Evolutionary conservation across 768 basidiomycete genomes (phyloP), one percentile per base, ranked within the genome.

Genomic region (Scleroderma citrinum): DNA sequence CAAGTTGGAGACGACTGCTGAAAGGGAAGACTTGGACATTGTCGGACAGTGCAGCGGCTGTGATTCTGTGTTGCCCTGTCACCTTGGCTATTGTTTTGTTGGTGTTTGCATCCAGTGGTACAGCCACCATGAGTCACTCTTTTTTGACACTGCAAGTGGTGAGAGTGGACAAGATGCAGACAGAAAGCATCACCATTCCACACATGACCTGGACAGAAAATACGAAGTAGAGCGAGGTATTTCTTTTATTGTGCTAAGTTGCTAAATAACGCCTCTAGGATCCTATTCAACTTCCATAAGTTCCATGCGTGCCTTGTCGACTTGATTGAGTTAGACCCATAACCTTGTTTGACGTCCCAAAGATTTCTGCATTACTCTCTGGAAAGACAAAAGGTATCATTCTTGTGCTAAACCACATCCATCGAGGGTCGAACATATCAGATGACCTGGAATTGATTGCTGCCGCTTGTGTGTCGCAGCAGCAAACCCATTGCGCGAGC

Each of bases 1-100:
- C 26, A 92, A 78, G 59, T 74, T 76, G 11, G 88, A 88, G 32
- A 92, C 89, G 36, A 92, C 89, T n/a, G 84, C 83, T 32, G 89
- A 91, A 13, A 92, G 75, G 3, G 89, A 81, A 35, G 77, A 71
- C 54, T 67, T 69, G 54, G 73, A 65, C 74, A 73, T 74, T 47
- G 39, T 19, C 31, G 26, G 37, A 44, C 39, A 31, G 36, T 23
- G 23, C n/a, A 17, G 30, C 13, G 17, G 24, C 32, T 6, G 7
- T 34, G n/a, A 34, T 31, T 35, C 13, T 3, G 5, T n/a, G 34
- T 35, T n/a, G 34, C 13, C 5, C 34, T 32, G 31, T 32, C 31
- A 7, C n/a, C 34, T 35, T n/a, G 5, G 34, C 31, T 62, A 57
- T 40, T 42, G 19, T 50, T 66, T 51, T 63, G 66, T 56, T 47